Evolutionary conservation across 805 yeast species (phyloP).

Genomic region (Candida ascalaphidarum): DNA sequence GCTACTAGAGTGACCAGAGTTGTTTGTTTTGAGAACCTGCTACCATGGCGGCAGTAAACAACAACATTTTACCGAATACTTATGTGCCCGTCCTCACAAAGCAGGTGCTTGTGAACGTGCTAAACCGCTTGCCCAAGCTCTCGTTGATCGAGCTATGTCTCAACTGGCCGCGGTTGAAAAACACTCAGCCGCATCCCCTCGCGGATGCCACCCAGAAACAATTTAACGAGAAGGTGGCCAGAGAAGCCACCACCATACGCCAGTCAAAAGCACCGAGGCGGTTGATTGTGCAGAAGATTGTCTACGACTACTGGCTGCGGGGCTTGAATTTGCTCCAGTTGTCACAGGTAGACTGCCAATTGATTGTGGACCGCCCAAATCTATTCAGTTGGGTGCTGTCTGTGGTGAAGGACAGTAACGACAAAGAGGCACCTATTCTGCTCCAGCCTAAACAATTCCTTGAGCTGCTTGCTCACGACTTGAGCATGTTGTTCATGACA

Average conservation of each 20-base stretch:
- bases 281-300: conserved; percentile 33
- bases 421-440: conserved; percentile 21
- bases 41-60: conserved; percentile 5
- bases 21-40: neutral
- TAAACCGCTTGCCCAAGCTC: conserved; percentile 20
- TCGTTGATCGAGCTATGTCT: conserved; percentile 22
- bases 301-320: conserved; percentile 41
- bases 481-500: conserved; percentile 47
- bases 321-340: conserved; percentile 59
- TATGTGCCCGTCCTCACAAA: conserved; percentile 24
- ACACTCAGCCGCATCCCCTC: conserved; percentile 12
- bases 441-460: conserved; percentile 46
- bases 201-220: conserved; percentile 3
- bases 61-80: conserved; percentile 29
- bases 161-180: conserved; percentile 25
- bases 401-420: conserved; percentile 29
- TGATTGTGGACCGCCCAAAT: conserved; percentile 51
- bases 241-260: conserved; percentile 7
- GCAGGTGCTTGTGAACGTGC: conserved; percentile 11
- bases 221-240: conserved; percentile 11
- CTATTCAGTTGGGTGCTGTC: conserved; percentile 41
- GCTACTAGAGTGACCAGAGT: conserved; percentile 1
- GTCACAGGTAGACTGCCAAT: conserved; percentile 64
- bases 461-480: conserved; percentile 34
- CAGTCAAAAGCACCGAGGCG: conserved; percentile 12